Percentiles rank a stretch among this genome's conserved stretches.
These are phyloP conservation scores for Fraxinus velutina DNA, from an alignment of 305 asterid genomes.

Conservation along the genomic window DNA sequence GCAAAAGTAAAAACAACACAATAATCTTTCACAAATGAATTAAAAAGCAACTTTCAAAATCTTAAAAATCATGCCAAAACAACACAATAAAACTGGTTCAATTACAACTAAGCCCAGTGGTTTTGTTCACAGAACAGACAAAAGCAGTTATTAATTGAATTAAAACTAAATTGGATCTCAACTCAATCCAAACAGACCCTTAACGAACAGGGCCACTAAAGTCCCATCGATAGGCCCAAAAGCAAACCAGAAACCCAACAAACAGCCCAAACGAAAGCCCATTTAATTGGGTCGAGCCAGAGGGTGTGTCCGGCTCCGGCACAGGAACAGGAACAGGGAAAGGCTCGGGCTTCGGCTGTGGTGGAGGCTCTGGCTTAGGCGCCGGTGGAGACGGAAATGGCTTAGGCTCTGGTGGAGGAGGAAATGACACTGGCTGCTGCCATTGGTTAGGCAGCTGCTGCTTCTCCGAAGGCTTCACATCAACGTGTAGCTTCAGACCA, in stretches of 20 bases:
- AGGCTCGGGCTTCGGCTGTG: not conserved
- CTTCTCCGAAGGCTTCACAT: constrained; percentile 19
- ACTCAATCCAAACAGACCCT: not conserved
- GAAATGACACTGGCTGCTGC: not conserved
- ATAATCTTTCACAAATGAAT: too few species aligned
- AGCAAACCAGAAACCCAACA: constrained; percentile 24
- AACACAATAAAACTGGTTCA: not conserved
- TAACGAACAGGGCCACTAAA: not conserved
- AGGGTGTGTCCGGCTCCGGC: constrained; percentile 11
- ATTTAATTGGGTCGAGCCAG: constrained; percentile 19
- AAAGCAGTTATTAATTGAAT: not conserved
- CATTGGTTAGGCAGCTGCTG: not conserved
- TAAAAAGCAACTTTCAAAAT: too few species aligned
- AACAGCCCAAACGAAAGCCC: constrained; percentile 10
- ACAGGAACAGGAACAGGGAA: not conserved
- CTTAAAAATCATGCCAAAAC: too few species aligned
- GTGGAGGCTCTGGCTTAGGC: not conserved
- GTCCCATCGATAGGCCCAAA: constrained; percentile 17
- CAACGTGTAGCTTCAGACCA: constrained; percentile 65
- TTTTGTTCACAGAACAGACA: not conserved
- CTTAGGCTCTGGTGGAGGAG: not conserved
- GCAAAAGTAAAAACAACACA: too few species aligned
- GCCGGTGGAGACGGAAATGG: not conserved
- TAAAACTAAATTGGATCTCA: not conserved
- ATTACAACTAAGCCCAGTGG: not conserved